Conservation (phyloP, 306 rosid species). For the Rosa persica region DNA sequence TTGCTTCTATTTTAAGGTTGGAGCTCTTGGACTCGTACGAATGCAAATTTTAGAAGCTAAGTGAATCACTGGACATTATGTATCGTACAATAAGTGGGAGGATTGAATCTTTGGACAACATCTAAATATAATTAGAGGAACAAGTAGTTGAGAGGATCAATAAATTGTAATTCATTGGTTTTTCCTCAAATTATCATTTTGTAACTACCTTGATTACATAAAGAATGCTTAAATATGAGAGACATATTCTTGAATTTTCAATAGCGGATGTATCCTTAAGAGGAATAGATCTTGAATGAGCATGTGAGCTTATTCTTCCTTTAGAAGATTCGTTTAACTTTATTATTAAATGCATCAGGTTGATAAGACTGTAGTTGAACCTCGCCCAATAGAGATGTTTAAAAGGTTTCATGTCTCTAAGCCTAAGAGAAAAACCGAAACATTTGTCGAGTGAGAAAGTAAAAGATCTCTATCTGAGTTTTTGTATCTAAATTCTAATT, state of each 20-base stretch:
- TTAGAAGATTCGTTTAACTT: constrained; percentile 32
- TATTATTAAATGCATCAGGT: too few relatives aligned
- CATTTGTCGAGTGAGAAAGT: too few relatives aligned
- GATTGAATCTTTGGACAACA: too few relatives aligned
- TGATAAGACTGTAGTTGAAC: too few relatives aligned
- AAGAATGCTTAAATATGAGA: not conserved
- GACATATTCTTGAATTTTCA: constrained; percentile 45
- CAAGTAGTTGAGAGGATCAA: too few relatives aligned
- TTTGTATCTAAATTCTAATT: too few relatives aligned
- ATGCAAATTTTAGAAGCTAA: constrained; percentile 28
- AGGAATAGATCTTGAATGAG: constrained; percentile 23
- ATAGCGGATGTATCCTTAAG: constrained; percentile 36
- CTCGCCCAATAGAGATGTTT: too few relatives aligned
- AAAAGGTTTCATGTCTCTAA: too few relatives aligned
- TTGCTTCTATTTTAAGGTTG: constrained; percentile 2
- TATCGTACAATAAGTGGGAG: constrained; percentile 27
- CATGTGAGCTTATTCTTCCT: constrained; percentile 40
- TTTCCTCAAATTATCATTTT: not conserved
- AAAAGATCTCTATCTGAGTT: too few relatives aligned
- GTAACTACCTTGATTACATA: not conserved
- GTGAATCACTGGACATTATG: constrained; percentile 11
- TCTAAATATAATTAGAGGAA: not conserved
- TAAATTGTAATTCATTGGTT: too few relatives aligned
- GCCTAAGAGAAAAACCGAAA: too few relatives aligned
- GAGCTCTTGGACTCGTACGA: constrained; percentile 34